Base-by-base conservation (phyloP, 2,329 filamentous ascomycete genomes). In the Aspergillus fumigatus region DNA sequence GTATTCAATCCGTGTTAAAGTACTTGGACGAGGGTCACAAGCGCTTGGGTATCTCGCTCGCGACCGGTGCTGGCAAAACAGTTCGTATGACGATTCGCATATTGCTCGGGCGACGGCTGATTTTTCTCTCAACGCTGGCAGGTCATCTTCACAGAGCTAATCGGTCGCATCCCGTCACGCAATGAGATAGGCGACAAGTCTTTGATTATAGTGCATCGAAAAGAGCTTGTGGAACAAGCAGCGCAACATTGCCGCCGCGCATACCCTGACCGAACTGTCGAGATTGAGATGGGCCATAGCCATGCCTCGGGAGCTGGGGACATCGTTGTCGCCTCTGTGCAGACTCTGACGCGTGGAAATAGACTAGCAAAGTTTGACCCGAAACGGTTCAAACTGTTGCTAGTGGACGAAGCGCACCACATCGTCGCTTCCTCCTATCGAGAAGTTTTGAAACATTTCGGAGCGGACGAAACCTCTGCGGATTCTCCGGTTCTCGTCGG, bases 351-450 rank as follows among this genome's bases (percentile, higher is more conserved):
- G 7, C 95, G 90, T 4, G 84, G 84, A 11, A 84, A 87, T 52
- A 84, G 94, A 1, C 81, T 97, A n/a, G 69, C 73, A 38, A 97
- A 96, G 69, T 97, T 93, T 66, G 84, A 95, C 62, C 89, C 92
- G 0, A 73, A 73, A 0, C 79, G 78, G 7, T 97, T 93, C 79
- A 99, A 99, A 74, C 84, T 99, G 0, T 78, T 99, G 0, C 81
- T 99, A 2, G 93, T 99, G 3, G 94, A 99, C 62, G 94, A 99
- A 75, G 94, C 93, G 4, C 94, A 99, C 71, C 94, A 99, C 73
- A 96, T 97, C 53, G 92, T 97, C 48, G 89, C 94, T 0, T 81
- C 84, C 1, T 85, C 86, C 7, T 97, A 97, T 68, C 80, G 95
- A 59, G 81, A 83, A 45, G 82, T 86, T 0, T 78, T 99, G 50